Percentiles rank a stretch among this genome's conserved stretches.
These are phyloP conservation scores for Primulina eburnea DNA, from an alignment of 257 asterid species.

Conservation along the genomic window DNA sequence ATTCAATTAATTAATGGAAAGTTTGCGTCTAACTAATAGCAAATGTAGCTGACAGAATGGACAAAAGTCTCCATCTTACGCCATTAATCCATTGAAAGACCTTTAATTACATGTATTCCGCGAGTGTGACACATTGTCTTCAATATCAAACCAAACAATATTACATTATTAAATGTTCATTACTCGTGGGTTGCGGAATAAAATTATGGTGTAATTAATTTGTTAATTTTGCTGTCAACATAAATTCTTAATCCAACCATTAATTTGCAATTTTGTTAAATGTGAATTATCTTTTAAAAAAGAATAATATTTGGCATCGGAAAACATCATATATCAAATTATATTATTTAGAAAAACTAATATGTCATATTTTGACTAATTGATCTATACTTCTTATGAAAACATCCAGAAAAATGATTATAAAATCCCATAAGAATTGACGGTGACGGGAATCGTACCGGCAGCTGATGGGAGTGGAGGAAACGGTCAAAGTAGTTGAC, in stretches of 20 bases:
- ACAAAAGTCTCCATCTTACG: conserved; percentile 12
- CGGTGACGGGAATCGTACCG: conserved; percentile 56
- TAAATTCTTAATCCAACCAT: not conserved
- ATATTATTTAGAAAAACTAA: no score
- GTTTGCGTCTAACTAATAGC: conserved; percentile 3
- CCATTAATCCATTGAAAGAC: conserved; percentile 20
- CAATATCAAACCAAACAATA: conserved; percentile 16
- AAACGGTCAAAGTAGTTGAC: conserved; percentile 87
- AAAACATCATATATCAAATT: no score
- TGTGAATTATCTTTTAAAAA: not conserved
- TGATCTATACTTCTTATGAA: not conserved
- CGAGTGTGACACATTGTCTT: conserved; percentile 29
- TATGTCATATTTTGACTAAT: not conserved
- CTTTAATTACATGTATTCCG: conserved; percentile 29
- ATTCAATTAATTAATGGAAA: conserved; percentile 13
- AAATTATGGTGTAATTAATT: conserved; percentile 1
- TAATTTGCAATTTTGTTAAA: not conserved
- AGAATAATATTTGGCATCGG: not conserved
- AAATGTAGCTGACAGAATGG: conserved; percentile 4
- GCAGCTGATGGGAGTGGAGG: conserved; percentile 62
- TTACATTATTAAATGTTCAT: conserved; percentile 20
- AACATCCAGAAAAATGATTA: not conserved
- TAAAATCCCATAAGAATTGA: conserved; percentile 6
- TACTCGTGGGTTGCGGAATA: conserved; percentile 24
- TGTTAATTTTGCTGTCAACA: conserved; percentile 20